phyloP scores from a whole-genome alignment of 768 basidiomycete genomes.

The Phylloporus sp. region DNA sequence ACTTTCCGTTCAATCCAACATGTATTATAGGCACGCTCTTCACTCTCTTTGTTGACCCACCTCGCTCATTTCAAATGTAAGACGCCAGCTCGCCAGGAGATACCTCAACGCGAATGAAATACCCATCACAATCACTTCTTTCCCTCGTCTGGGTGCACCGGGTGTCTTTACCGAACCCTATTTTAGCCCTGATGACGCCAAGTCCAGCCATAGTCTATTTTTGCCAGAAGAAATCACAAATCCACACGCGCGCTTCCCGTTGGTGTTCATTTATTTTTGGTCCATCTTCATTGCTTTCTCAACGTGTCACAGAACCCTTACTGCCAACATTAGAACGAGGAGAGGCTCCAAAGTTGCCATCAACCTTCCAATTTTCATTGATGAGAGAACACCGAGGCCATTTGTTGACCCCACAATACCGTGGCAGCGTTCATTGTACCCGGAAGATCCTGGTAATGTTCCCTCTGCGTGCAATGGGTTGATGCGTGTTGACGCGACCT shows the following conservation, averaged over 20 bases:
- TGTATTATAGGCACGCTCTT: constrained; percentile 77
- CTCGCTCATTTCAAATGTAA: constrained; percentile 28
- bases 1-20: constrained; percentile 87
- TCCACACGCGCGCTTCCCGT: constrained; percentile 98
- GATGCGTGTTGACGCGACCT: background rate
- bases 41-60: background rate
- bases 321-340: constrained; percentile 89
- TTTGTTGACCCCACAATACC: constrained; percentile 94
- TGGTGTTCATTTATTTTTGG: constrained; percentile 36
- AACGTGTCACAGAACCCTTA: constrained; percentile 70
- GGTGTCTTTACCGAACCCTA: constrained; percentile 93
- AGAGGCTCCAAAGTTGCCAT: constrained; percentile 94
- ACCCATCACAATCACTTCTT: constrained; percentile 92
- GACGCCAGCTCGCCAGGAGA: constrained; percentile 79
- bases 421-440: constrained; percentile 76
- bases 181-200: constrained; percentile 66
- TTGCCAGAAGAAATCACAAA: constrained; percentile 95
- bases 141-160: constrained; percentile 84
- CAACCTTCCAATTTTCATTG: constrained; percentile 90
- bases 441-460: constrained; percentile 75
- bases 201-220: constrained; percentile 91
- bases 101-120: constrained; percentile 84
- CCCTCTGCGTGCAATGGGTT: constrained; percentile 6
- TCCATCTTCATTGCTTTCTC: constrained; percentile 4
- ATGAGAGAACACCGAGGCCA: constrained; percentile 80